Base-by-base conservation (phyloP, 2,329 filamentous ascomycete genomes). In the Aureobasidium zeae region DNA sequence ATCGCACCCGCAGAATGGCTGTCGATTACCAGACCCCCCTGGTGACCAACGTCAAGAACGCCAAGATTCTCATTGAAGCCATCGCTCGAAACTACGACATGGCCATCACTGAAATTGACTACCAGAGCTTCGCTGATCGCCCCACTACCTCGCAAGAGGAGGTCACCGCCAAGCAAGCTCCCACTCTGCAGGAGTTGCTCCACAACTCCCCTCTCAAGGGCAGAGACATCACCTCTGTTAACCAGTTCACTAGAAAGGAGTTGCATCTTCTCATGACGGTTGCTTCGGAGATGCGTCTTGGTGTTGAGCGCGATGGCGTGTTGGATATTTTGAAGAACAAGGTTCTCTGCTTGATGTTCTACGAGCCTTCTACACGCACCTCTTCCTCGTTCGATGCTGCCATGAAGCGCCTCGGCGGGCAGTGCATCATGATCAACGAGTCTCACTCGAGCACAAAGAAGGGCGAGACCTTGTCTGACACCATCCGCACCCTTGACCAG, bases 11-110 rank as follows among this genome's bases (percentile, higher is more conserved):
- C 63, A 81, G 91, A 64, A 95, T 98, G 88, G 91, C 91, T 25
- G 91, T 98, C 30, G 91, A 95, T 66, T 86, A 95, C 68, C 89
- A 96, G 68, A 94, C 91, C 44, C 91, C 91, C 47, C 71, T 98
- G 48, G 89, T 98, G 13, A 98, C 91, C 44, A 98, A 98, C 57
- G 91, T 98, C 64, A 98, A 98, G 76, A 96, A 95, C 60, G 91
- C 91, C 48, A 98, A 96, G 74, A 86, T 98, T 48, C 69, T 98
- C 39, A 82, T 98, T 42, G 91, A 98, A 68, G 91, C 89, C 16
- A 85, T 98, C 52, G 81, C 87, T 45, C 81, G 89, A 47, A 83
- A 93, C 62, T 94, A 86, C 59, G 80, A 88, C 53, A 73, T 98
- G 43, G 79, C 85, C 26, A 79, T 98, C 46, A 77, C 79, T 59